A percentile compares a stretch with the other conserved stretches of the same genome.
Conservation (phyloP, 306 rosid species). For the Lathyrus oleraceus region DNA sequence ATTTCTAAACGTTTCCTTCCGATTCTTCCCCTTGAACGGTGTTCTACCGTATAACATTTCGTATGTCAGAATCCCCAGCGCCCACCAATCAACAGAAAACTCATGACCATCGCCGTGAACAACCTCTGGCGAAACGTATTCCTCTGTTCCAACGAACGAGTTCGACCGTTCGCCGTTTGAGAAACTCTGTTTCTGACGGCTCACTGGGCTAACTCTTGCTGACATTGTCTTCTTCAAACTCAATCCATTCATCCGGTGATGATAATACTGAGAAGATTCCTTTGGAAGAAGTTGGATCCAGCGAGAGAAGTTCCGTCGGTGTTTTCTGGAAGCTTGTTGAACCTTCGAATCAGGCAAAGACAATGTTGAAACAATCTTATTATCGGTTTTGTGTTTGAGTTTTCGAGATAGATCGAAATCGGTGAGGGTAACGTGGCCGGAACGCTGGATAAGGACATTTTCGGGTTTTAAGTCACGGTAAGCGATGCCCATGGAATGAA, state of each 20-base stretch:
- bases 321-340: conserved; percentile 43
- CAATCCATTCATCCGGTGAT: conserved; percentile 25
- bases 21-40: conserved; percentile 82
- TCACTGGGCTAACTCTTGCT: conserved; percentile 91
- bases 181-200: conserved; percentile 65
- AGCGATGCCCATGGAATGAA: conserved; percentile 76
- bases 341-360: conserved; percentile 10
- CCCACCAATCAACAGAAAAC: conserved; percentile 99
- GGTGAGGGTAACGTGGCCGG: conserved; percentile 90
- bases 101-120: conserved; percentile 93
- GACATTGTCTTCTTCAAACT: conserved; percentile 71
- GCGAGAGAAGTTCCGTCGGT: conserved; percentile 53
- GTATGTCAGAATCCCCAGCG: conserved; percentile 75
- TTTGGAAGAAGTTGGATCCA: conserved; percentile 48
- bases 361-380: neutral
- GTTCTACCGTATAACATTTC: conserved; percentile 83
- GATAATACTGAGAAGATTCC: neutral
- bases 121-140: conserved; percentile 89
- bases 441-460: conserved; percentile 75
- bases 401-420: conserved; percentile 87
- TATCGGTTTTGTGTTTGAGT: conserved; percentile 40
- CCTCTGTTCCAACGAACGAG: conserved; percentile 95
- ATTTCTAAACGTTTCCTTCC: conserved; percentile 84
- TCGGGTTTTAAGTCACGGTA: conserved; percentile 95
- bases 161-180: conserved; percentile 77